A percentile compares a stretch with the other conserved stretches of the same genome.
phyloP scores from a whole-genome alignment of 2,329 filamentous ascomycete species.

The Pseudogymnoascus sp. region DNA sequence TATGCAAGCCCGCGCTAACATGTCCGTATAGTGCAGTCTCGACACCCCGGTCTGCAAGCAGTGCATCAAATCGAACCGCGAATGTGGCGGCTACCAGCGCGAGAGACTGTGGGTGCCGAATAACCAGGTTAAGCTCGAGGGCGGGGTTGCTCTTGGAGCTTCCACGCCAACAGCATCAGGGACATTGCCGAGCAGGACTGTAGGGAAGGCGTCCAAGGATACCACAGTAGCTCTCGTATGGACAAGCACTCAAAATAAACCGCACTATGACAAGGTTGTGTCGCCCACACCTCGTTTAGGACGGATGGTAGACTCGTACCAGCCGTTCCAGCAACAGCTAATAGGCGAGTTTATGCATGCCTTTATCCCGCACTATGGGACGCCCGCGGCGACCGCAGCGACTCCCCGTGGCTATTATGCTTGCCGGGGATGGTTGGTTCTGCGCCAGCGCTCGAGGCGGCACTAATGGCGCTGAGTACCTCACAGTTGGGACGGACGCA shows the following conservation, averaged over 20 bases:
- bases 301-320: slow-evolving; percentile 5
- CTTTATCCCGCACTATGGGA: slow-evolving; percentile 18
- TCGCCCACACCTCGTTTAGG: neutral
- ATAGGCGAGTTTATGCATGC: slow-evolving; percentile 24
- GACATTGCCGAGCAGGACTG: neutral
- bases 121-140: slow-evolving; percentile 2
- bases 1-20: neutral
- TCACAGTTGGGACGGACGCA: slow-evolving; percentile 26
- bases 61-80: slow-evolving; percentile 49
- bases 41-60: slow-evolving; percentile 54
- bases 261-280: neutral
- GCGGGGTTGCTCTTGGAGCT: neutral
- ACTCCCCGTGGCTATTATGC: slow-evolving; percentile 26
- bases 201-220: neutral
- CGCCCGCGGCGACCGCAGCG: slow-evolving; percentile 1
- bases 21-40: slow-evolving; percentile 49
- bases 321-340: slow-evolving; percentile 24
- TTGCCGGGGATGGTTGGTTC: slow-evolving; percentile 23
- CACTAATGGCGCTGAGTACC: slow-evolving; percentile 27
- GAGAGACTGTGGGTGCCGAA: slow-evolving; percentile 29
- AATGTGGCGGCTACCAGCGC: slow-evolving; percentile 56
- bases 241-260: neutral
- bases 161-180: neutral
- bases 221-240: neutral
- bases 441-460: slow-evolving; percentile 26